Evolutionary conservation across 2,329 filamentous ascomycete genomes (phyloP).

Genomic region (Fusarium musae): DNA sequence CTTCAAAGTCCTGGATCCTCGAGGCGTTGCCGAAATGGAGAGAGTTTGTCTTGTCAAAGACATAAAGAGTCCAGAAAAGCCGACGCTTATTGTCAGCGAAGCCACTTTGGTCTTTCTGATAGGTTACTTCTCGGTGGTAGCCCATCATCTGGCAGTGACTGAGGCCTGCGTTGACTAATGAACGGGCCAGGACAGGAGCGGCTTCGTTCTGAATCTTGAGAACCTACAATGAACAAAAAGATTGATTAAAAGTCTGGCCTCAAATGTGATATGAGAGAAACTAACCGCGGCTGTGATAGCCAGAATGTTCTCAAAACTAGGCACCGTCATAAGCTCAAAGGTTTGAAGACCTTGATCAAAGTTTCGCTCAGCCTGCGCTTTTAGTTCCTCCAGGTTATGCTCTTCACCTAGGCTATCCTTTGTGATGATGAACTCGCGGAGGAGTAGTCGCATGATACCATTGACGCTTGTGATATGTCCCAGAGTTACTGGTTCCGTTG

Average conservation of each 20-base stretch:
- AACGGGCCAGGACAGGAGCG: conserved; percentile 18
- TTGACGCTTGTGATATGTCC: conserved; percentile 27
- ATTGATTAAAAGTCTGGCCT: fast-evolving
- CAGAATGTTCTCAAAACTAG: conserved; percentile 35
- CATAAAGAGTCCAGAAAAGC: conserved; percentile 34
- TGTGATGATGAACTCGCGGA: conserved; percentile 20
- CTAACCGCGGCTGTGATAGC: conserved; percentile 23
- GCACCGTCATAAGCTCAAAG: conserved; percentile 27
- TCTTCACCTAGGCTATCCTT: conserved; percentile 15
- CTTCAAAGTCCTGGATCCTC: conserved; percentile 31
- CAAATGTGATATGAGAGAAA: fast-evolving
- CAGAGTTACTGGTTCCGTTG: conserved; percentile 27
- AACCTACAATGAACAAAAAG: background rate
- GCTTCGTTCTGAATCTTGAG: conserved; percentile 26
- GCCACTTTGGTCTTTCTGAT: conserved; percentile 19
- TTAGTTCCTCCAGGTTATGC: conserved; percentile 15
- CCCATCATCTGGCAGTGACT: conserved; percentile 38
- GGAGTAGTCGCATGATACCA: conserved; percentile 18
- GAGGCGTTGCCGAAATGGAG: conserved; percentile 27
- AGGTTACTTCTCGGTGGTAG: conserved; percentile 30
- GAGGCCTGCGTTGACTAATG: conserved; percentile 18
- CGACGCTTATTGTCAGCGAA: conserved; percentile 18
- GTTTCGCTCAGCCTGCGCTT: conserved; percentile 20
- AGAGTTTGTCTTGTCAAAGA: conserved; percentile 31
- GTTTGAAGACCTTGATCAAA: conserved; percentile 30